Percentiles rank a stretch among this genome's conserved stretches.
These are phyloP conservation scores for Fraxinus ornus DNA, from an alignment of 305 asterid genomes.

Conservation along the genomic window DNA sequence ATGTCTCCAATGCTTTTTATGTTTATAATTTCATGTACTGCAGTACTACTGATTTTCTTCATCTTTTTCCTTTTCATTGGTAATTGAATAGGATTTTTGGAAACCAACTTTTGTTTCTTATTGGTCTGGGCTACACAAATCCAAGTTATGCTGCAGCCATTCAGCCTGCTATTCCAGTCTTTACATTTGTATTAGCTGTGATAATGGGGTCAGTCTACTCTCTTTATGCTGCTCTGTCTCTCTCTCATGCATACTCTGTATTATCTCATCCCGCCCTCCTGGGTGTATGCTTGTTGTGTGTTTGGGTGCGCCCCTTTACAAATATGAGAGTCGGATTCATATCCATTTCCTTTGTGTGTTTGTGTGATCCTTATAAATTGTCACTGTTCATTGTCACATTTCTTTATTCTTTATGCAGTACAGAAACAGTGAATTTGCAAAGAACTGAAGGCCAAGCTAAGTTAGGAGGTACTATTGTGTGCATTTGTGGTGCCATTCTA, in stretches of 20 bases:
- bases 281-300: background rate
- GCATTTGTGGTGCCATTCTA: conserved; percentile 86
- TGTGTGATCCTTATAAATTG: background rate
- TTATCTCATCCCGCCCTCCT: background rate
- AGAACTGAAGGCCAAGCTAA: conserved; percentile 84
- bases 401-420: conserved; percentile 60
- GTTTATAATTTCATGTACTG: conserved; percentile 9
- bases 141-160: conserved; percentile 96
- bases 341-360: background rate
- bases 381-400: conserved; percentile 29
- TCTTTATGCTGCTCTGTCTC: background rate
- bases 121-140: conserved; percentile 95
- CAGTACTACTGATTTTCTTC: conserved; percentile 14
- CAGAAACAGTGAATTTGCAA: conserved; percentile 76
- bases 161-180: conserved; percentile 96
- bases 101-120: conserved; percentile 88
- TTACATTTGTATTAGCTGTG: conserved; percentile 81
- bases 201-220: conserved; percentile 77
- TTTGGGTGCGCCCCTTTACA: background rate
- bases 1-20: conserved; percentile 4
- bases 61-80: conserved; percentile 11
- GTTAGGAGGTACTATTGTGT: conserved; percentile 82
- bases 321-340: background rate
- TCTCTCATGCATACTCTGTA: background rate
- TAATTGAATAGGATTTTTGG: conserved; percentile 65